Base-by-base conservation (phyloP, 192 early-diverging fungal genomes). In the Podila verticillata region DNA sequence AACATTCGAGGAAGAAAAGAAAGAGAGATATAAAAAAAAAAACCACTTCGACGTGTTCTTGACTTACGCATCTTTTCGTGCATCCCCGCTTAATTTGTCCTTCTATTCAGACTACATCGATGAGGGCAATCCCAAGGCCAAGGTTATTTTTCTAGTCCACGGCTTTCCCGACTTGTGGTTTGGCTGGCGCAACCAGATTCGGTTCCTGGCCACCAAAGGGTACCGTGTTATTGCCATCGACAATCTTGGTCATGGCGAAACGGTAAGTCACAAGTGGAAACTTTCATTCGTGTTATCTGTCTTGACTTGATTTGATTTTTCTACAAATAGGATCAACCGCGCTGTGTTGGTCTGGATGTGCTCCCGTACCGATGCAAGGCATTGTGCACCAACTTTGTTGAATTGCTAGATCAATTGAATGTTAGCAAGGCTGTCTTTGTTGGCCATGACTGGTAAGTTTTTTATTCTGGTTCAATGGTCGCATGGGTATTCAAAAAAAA, bases 401-500 rank as follows among this genome's bases (percentile, higher is more conserved):
- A 57, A 35, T 72, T 94, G 22, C 80, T 93, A 64, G 89, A 92
- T 65, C 83, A 87, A 57, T 63, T 91, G 65, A 66, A 83, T 15
- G 48, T 89, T 5, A 68, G 68, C 47, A 88, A 82, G 20, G 87
- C 87, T 13, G 85, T 88, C 8, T 82, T 89, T 28, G 59, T 92
- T 31, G 92, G 89, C 24, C 93, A 94, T 59, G 91, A 94, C 75
- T 94, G 91, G 91, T 83, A 80, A 61, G 61, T 49, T 12, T 32
- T 31, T 17, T 32, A 15, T 47, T 35, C 9, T 54, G 19, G 17
- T 6, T 39, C 49, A 56, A 26, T 51, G 8, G 29, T 22, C 29
- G 19, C 9, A 20, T 26, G 7, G 13, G 36, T 39, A 47, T 44
- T 22, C 2, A 9, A 63, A 1, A 4, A 39, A 9, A 7, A 20